These are phyloP conservation scores for Pelargonium myrrhifolium DNA, from an alignment of 441 rosid genomes.

Conservation along the genomic window DNA sequence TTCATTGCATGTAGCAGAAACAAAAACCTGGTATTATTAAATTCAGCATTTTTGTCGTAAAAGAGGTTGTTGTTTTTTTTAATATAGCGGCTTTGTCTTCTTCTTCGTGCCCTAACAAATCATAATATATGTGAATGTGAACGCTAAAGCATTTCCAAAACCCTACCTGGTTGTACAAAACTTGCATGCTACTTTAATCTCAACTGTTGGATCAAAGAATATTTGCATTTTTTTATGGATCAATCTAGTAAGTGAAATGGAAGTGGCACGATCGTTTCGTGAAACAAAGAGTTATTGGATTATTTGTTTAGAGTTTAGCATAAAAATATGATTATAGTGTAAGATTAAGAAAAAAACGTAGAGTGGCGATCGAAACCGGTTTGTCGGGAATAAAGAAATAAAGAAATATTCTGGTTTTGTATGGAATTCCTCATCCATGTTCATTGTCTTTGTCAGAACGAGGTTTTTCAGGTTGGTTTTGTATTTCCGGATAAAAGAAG, in stretches of 20 bases:
- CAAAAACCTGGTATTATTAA: not conserved
- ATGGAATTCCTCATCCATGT: constrained; percentile 32
- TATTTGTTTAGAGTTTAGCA: not conserved
- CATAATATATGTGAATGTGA: not conserved
- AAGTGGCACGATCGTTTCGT: constrained; percentile 11
- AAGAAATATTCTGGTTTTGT: constrained; percentile 11
- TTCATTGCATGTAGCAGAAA: constrained; percentile 34
- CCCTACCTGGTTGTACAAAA: constrained; percentile 6
- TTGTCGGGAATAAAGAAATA: constrained; percentile 30
- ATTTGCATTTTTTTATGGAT: constrained; percentile 19
- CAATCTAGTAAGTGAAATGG: constrained; percentile 16
- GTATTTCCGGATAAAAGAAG: too few species aligned
- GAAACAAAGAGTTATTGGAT: not conserved
- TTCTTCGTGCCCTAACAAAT: not conserved
- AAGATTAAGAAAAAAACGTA: not conserved
- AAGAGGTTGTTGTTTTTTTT: constrained; percentile 3
- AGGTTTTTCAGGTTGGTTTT: constrained; percentile 28
- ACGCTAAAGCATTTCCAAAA: not conserved
- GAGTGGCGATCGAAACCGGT: constrained; percentile 28
- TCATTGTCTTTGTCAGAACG: constrained; percentile 32
- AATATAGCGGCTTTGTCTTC: constrained; percentile 31
- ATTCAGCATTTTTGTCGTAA: constrained; percentile 31
- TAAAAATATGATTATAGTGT: not conserved
- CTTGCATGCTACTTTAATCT: constrained; percentile 14
- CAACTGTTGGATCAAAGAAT: constrained; percentile 29